phyloP scores from a whole-genome alignment of 352 stramenopile genomes.

The Globisporangium rhizosaccharum region DNA sequence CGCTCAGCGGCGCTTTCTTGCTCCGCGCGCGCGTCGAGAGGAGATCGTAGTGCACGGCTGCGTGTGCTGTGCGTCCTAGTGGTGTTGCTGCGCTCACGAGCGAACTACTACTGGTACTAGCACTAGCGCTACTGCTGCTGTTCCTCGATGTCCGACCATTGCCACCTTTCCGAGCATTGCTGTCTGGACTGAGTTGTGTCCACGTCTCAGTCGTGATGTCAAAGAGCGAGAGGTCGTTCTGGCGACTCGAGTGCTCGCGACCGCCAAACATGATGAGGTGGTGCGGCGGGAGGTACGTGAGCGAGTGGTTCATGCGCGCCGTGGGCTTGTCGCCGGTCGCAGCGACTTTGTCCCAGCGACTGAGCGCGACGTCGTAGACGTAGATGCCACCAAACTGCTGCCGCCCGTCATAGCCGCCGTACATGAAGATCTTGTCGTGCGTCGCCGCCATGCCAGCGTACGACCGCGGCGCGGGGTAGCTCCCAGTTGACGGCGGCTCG shows the following conservation, averaged over 20 bases:
- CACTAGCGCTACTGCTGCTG: conserved; percentile 3
- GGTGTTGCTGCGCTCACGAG: conserved; percentile 11
- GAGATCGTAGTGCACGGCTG: conserved; percentile 28
- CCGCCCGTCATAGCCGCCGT: conserved; percentile 50
- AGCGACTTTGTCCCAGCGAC: conserved; percentile 52
- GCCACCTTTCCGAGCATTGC: neutral
- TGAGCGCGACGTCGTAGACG: conserved; percentile 39
- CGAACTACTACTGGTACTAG: conserved; percentile 7
- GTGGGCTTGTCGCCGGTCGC: conserved; percentile 29
- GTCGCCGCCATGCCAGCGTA: conserved; percentile 46
- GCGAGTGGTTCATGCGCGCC: conserved; percentile 54
- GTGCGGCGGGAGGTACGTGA: conserved; percentile 39
- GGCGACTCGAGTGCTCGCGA: conserved; percentile 29
- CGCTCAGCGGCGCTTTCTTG: conserved; percentile 3
- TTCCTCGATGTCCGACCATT: neutral
- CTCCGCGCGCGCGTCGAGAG: neutral
- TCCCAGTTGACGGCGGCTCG: conserved; percentile 25
- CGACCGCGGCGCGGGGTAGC: conserved; percentile 31
- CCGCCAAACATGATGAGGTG: conserved; percentile 64
- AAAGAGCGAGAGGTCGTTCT: conserved; percentile 57
- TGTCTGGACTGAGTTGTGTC: conserved; percentile 17
- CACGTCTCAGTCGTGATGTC: conserved; percentile 29
- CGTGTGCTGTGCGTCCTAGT: conserved; percentile 37
- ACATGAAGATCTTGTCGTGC: conserved; percentile 59
- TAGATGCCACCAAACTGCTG: conserved; percentile 57